Base-by-base conservation (phyloP, 257 asterid genomes). In the Linaria vulgaris region DNA sequence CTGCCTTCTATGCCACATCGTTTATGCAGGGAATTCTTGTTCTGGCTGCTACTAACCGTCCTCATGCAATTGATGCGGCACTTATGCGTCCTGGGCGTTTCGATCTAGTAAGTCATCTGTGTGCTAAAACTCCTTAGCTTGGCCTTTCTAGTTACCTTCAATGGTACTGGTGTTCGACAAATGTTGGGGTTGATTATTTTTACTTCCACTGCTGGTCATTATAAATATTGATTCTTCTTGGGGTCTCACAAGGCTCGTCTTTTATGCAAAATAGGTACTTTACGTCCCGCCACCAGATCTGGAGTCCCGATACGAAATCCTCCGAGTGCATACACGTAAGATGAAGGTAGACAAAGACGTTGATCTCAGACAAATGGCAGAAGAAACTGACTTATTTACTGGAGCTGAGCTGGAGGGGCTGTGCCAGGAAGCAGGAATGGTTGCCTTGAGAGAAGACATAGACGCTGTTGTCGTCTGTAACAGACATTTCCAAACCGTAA, bases 31-130 rank as follows among this genome's bases (percentile, higher is more conserved):
- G 99, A 39, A 79, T 92, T 78, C 99, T 92, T 50, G 97, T 92
- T 69, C 79, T 92, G 80, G 99, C 96, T 65, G 99, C 99, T 61
- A 92, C 99, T 19, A 92, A 92, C 75, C 91, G 97, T 12, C 94
- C 95, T 63, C 78, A 87, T 15, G 94, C 97, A 60, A 89, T 92
- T 53, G 99, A 92, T 69, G 87, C 83, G 22, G 99, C 99, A 1
- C 96, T 92, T 49, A 79, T 83, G 87, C 96, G 97, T 38, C 95
- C 99, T 31, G 99, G 99, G 52, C 96, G 99, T 72, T 92, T 92
- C 46, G 99, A 92, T 70, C 74, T 85, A 19, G 99, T 89, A 82
- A 82, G 84, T 61, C 61, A 6, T 39, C 20, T 41, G 17, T 41
- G 17, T 54, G 25, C 64, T 16, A 56, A 24, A 21, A 6, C 56